A percentile compares a stretch with the other conserved stretches of the same genome.
Evolutionary conservation across 2,329 filamentous ascomycete genomes (phyloP).

Genomic region (Biscogniauxia mediterranea): DNA sequence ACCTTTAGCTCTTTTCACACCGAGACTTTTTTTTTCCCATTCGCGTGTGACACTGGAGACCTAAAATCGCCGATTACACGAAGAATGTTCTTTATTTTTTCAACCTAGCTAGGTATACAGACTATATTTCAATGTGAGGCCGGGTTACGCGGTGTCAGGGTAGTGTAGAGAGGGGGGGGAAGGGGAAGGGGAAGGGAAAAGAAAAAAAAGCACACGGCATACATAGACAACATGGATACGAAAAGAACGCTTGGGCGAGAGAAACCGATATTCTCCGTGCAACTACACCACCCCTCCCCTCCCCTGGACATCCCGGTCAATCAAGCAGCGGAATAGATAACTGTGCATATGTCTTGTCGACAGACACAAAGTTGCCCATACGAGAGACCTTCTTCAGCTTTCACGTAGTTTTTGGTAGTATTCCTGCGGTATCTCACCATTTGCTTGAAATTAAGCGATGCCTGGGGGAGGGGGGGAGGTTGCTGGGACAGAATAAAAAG

Average conservation of each 20-base stretch:
- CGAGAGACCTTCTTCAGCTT: neutral
- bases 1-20: neutral
- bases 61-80: neutral
- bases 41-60: neutral
- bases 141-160: neutral
- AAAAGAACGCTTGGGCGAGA: neutral
- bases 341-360: neutral
- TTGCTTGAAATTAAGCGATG: neutral
- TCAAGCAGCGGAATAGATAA: neutral
- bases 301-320: neutral
- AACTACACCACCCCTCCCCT: neutral
- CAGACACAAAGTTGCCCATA: neutral
- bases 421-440: neutral
- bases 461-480: too few relatives aligned
- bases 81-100: too few relatives aligned
- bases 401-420: neutral
- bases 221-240: neutral
- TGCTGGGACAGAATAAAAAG: neutral
- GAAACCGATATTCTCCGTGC: neutral
- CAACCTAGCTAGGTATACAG: neutral
- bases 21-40: neutral
- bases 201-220: neutral
- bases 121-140: neutral
- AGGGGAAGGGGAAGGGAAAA: too few relatives aligned
- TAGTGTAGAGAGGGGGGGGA: too few relatives aligned